Evolutionary conservation across 768 basidiomycete genomes (phyloP).

Genomic region (Multifurca ochricompacta): DNA sequence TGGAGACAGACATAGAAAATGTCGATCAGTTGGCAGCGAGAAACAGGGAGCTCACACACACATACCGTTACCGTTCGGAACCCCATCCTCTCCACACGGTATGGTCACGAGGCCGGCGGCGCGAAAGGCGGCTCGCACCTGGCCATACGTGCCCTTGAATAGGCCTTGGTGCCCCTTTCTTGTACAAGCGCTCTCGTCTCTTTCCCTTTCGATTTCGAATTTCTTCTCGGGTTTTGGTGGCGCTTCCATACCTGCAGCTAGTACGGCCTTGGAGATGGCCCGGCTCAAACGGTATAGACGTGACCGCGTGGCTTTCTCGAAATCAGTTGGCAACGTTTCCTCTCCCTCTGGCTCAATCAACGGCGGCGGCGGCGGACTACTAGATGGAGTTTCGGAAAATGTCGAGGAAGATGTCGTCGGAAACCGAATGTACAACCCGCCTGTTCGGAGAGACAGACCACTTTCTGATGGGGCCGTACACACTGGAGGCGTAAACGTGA

Average conservation of each 20-base stretch:
- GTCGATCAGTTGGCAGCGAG: not conserved
- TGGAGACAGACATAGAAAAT: not conserved
- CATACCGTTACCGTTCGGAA: slow-evolving; percentile 21
- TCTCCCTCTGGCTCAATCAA: not conserved
- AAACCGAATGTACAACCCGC: slow-evolving; percentile 21
- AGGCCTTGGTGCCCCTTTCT: slow-evolving; percentile 8
- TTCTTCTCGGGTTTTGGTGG: slow-evolving; percentile 11
- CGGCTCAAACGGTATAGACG: slow-evolving; percentile 15
- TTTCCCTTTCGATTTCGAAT: slow-evolving; percentile 12
- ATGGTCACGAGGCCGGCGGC: slow-evolving; percentile 21
- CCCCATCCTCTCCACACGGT: slow-evolving; percentile 19
- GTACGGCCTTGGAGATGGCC: slow-evolving; percentile 22
- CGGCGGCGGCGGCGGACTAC: not conserved
- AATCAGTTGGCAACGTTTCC: not conserved
- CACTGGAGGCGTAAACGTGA: not conserved
- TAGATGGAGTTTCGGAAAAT: slow-evolving; percentile 8
- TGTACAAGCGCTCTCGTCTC: not conserved
- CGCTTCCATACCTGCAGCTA: slow-evolving; percentile 21
- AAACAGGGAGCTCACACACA: not conserved
- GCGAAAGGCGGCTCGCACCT: slow-evolving; percentile 21
- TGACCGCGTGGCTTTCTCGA: slow-evolving; percentile 12
- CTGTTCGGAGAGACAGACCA: slow-evolving; percentile 16
- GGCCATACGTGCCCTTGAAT: slow-evolving; percentile 22
- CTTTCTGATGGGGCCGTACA: slow-evolving; percentile 1
- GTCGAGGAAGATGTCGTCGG: not conserved